These are phyloP conservation scores for Potentilla sterilis DNA, from an alignment of 306 rosid species.

Conservation along the genomic window DNA sequence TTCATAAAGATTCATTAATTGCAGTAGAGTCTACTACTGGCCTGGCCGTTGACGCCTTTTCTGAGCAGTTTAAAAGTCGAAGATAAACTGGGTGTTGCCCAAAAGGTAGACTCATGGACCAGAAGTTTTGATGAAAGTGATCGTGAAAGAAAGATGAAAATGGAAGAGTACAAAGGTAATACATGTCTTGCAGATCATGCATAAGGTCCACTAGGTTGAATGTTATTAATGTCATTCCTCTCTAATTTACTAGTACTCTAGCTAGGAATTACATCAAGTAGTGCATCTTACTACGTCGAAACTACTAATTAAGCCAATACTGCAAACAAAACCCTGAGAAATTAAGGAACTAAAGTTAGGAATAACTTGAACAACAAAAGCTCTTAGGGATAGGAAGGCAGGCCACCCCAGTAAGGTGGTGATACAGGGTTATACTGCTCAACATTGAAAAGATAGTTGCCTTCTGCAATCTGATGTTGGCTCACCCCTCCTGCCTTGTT, in stretches of 20 bases:
- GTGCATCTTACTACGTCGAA: not conserved
- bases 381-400: conserved; percentile 52
- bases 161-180: not conserved
- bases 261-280: not conserved
- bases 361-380: not conserved
- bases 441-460: conserved; percentile 48
- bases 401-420: conserved; percentile 59
- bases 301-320: not conserved
- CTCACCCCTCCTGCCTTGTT: conserved; percentile 32
- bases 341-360: not conserved
- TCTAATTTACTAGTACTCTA: not conserved
- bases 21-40: not conserved
- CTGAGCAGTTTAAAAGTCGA: conserved; percentile 11
- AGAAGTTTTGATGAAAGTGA: not conserved
- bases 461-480: conserved; percentile 43
- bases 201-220: conserved; percentile 1
- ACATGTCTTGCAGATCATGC: conserved; percentile 13
- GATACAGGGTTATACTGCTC: conserved; percentile 62
- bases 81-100: conserved; percentile 1
- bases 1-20: not conserved
- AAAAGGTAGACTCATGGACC: not conserved
- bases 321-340: not conserved
- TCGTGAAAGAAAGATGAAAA: not conserved
- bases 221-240: conserved; percentile 3
- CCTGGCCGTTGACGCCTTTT: conserved; percentile 1